These are phyloP conservation scores for Calocybe gambosa DNA, from an alignment of 1,284 basidiomycete genomes.

Conservation along the genomic window DNA sequence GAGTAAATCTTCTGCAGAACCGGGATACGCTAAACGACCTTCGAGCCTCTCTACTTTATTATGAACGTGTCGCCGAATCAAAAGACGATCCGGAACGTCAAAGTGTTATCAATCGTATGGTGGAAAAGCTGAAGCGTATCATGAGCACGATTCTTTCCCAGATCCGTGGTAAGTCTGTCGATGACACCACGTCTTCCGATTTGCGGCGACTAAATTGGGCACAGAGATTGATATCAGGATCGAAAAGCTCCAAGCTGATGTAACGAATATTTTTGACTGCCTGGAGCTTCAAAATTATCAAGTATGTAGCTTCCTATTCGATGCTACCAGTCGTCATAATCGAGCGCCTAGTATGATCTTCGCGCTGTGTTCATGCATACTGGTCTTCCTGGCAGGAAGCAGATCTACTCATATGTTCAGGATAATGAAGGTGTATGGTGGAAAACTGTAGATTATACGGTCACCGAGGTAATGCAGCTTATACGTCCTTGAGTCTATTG, in stretches of 20 bases:
- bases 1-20: constrained; percentile 33
- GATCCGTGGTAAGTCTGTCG: constrained; percentile 45
- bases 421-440: constrained; percentile 58
- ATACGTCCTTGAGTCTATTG: constrained; percentile 1
- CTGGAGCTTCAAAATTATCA: constrained; percentile 55
- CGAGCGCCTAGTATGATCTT: constrained; percentile 61
- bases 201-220: background rate
- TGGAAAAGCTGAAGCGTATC: constrained; percentile 44
- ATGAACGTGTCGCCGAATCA: constrained; percentile 54
- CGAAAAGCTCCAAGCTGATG: constrained; percentile 35
- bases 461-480: constrained; percentile 44
- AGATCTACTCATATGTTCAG: constrained; percentile 70
- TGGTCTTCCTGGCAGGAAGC: constrained; percentile 64
- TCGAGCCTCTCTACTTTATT: constrained; percentile 57
- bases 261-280: constrained; percentile 45
- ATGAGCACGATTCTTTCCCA: constrained; percentile 46
- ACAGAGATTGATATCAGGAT: constrained; percentile 50
- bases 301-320: constrained; percentile 31
- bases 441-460: constrained; percentile 69
- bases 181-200: background rate
- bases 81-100: constrained; percentile 42
- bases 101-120: constrained; percentile 35
- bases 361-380: constrained; percentile 70
- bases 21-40: constrained; percentile 57
- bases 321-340: constrained; percentile 1